Percentiles rank a stretch among this genome's conserved stretches.
phyloP scores from a whole-genome alignment of 768 basidiomycete genomes.

The Boletellus ananiceps region DNA sequence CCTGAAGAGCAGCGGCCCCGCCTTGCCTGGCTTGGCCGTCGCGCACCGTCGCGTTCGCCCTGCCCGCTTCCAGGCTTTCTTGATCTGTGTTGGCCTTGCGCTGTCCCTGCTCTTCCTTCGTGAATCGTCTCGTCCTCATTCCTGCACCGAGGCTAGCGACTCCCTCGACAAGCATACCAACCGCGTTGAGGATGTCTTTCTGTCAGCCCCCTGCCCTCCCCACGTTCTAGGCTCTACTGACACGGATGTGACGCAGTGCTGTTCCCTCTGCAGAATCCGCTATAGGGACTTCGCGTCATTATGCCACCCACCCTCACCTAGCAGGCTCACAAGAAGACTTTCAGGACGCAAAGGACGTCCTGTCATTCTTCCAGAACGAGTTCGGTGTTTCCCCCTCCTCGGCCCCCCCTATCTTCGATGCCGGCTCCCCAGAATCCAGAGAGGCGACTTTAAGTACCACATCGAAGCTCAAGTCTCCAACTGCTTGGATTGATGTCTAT shows the following conservation, averaged over 20 bases:
- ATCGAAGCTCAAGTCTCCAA: constrained; percentile 43
- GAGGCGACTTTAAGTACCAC: constrained; percentile 59
- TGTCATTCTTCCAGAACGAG: constrained; percentile 63
- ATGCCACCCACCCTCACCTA: constrained; percentile 67
- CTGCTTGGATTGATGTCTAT: constrained; percentile 83
- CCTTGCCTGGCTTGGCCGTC: constrained; percentile 11
- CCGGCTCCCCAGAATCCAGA: constrained; percentile 64
- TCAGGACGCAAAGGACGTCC: constrained; percentile 59
- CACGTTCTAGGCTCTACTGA: background rate
- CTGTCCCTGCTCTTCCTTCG: constrained; percentile 11
- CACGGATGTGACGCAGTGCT: constrained; percentile 33
- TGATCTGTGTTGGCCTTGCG: constrained; percentile 4
- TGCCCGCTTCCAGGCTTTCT: constrained; percentile 1
- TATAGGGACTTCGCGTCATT: constrained; percentile 49
- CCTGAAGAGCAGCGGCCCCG: background rate
- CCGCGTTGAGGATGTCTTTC: constrained; percentile 30
- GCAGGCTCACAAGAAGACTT: constrained; percentile 63
- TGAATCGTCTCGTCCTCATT: background rate
- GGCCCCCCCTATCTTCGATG: constrained; percentile 55
- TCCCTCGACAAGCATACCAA: constrained; percentile 13
- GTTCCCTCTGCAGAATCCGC: constrained; percentile 58
- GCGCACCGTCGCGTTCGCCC: background rate
- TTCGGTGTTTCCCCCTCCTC: constrained; percentile 46
- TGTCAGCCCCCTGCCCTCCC: constrained; percentile 27
- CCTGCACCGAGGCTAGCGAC: background rate